Evolutionary conservation across 2,329 filamentous ascomycete species (phyloP).

Genomic region (Podosphaera xanthii): DNA sequence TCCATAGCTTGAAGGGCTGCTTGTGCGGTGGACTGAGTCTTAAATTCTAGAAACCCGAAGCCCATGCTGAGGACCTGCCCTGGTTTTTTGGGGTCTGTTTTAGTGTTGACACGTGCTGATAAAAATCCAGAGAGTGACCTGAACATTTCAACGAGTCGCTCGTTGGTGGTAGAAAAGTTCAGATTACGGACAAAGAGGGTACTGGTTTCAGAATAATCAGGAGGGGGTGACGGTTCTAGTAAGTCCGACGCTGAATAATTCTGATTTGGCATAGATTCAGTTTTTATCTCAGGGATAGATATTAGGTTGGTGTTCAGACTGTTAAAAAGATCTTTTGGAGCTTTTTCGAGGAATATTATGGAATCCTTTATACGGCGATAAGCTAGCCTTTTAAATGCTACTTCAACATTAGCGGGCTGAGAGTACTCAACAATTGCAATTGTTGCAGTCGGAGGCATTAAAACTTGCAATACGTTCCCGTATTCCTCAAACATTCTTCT

Average conservation of each 20-base stretch:
- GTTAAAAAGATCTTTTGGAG: slow-evolving; percentile 57
- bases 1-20: slow-evolving; percentile 72
- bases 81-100: slow-evolving; percentile 73
- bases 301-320: slow-evolving; percentile 4
- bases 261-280: slow-evolving; percentile 18
- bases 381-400: slow-evolving; percentile 64
- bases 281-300: slow-evolving; percentile 5
- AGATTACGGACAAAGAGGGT: slow-evolving; percentile 87
- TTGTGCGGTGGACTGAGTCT: slow-evolving; percentile 51
- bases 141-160: slow-evolving; percentile 55
- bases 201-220: slow-evolving; percentile 38
- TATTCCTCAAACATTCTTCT: slow-evolving; percentile 31
- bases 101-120: slow-evolving; percentile 78
- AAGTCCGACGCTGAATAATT: slow-evolving; percentile 50
- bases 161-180: slow-evolving; percentile 70
- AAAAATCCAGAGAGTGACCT: slow-evolving; percentile 67
- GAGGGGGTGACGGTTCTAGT: slow-evolving; percentile 30
- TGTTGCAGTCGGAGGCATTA: slow-evolving; percentile 83
- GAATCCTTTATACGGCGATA: slow-evolving; percentile 84
- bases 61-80: slow-evolving; percentile 87
- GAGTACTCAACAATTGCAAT: slow-evolving; percentile 85
- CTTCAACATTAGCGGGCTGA: slow-evolving; percentile 54
- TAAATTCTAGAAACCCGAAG: slow-evolving; percentile 86
- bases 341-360: slow-evolving; percentile 82
- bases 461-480: slow-evolving; percentile 54